A percentile compares a stretch with the other conserved stretches of the same genome.
Conservation (phyloP, 495 filamentous ascomycete genomes). For the Penicillium fimorum region DNA sequence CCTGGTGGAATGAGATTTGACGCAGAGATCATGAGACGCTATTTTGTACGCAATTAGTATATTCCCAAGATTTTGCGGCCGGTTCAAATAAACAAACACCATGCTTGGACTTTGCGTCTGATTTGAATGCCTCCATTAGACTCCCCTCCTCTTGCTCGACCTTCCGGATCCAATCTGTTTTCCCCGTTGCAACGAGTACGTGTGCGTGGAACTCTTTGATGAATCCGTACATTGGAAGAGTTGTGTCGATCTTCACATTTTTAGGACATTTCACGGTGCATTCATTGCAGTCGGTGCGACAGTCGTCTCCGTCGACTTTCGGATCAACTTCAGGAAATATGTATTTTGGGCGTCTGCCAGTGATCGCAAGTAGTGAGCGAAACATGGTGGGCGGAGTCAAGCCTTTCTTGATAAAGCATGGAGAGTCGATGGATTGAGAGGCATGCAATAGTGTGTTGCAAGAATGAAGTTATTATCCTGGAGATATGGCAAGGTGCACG, state of each 20-base stretch:
- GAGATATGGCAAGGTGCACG: too few species aligned
- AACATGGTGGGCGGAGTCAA: neutral
- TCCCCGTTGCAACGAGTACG: slow-evolving; percentile 86
- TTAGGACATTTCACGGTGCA: slow-evolving; percentile 75
- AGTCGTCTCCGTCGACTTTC: slow-evolving; percentile 76
- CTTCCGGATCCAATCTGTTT: slow-evolving; percentile 76
- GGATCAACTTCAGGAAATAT: slow-evolving; percentile 59
- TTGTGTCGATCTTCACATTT: slow-evolving; percentile 69
- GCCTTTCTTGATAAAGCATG: too few species aligned
- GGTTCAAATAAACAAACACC: slow-evolving; percentile 51
- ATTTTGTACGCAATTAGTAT: neutral
- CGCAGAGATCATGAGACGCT: slow-evolving; percentile 88
- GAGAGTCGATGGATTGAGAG: too few species aligned
- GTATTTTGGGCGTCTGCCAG: slow-evolving; percentile 20
- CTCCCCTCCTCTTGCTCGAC: slow-evolving; percentile 84
- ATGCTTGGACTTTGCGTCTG: slow-evolving; percentile 59
- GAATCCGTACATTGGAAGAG: slow-evolving; percentile 73
- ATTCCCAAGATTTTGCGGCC: neutral
- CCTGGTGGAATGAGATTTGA: slow-evolving; percentile 74
- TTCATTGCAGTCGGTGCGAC: slow-evolving; percentile 77
- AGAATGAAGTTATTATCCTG: too few species aligned
- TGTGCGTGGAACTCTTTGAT: slow-evolving; percentile 86
- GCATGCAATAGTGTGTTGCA: too few species aligned
- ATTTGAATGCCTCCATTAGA: slow-evolving; percentile 82
- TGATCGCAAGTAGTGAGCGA: neutral